Evolutionary conservation across 2,329 filamentous ascomycete genomes (phyloP).

Genomic region (Rutstroemia sp.): DNA sequence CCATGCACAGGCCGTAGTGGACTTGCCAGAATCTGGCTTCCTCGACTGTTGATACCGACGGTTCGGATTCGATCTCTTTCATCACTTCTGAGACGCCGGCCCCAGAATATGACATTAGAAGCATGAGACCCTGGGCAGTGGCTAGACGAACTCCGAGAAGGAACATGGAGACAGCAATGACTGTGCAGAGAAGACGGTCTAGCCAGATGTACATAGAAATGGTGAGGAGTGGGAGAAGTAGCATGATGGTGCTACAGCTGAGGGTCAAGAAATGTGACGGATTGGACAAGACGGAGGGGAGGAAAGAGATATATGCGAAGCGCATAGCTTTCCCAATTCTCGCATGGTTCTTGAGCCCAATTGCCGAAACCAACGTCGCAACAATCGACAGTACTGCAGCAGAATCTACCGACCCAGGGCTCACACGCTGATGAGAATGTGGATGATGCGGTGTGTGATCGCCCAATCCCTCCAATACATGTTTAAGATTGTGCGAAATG

Average conservation of each 20-base stretch:
- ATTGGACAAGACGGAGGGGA: constrained; percentile 85
- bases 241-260: constrained; percentile 72
- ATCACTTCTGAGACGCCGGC: constrained; percentile 52
- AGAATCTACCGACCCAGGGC: constrained; percentile 70
- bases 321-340: constrained; percentile 89
- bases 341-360: constrained; percentile 81
- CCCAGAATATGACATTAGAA: constrained; percentile 77
- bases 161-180: constrained; percentile 85
- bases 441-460: constrained; percentile 67
- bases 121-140: constrained; percentile 81
- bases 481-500: constrained; percentile 87
- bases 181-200: constrained; percentile 72
- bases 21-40: constrained; percentile 98
- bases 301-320: constrained; percentile 70
- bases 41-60: constrained; percentile 67
- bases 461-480: constrained; percentile 70
- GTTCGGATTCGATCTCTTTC: constrained; percentile 75
- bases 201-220: constrained; percentile 76
- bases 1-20: constrained; percentile 94
- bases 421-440: constrained; percentile 58
- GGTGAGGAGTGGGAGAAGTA: constrained; percentile 74
- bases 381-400: constrained; percentile 75
- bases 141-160: constrained; percentile 76
- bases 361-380: constrained; percentile 78
- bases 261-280: constrained; percentile 93